A percentile compares a stretch with the other conserved stretches of the same genome.
phyloP scores from a whole-genome alignment of 345 rosid genomes.

The Corymbia maculata region DNA sequence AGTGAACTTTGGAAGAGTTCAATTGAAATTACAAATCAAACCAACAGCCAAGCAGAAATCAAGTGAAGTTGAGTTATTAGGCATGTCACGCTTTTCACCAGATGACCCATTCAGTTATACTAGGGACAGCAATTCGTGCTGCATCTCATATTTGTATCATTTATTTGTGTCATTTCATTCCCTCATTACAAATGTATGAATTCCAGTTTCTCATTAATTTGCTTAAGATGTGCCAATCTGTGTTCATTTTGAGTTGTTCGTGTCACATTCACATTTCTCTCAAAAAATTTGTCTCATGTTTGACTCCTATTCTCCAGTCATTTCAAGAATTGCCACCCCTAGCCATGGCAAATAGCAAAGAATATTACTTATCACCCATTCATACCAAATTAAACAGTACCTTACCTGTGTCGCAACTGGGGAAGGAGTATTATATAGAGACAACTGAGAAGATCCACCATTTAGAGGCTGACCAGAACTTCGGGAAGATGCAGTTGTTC shows the following conservation, averaged over 20 bases:
- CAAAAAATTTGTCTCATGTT: background rate
- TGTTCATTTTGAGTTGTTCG: background rate
- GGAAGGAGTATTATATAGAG: slow-evolving; percentile 86
- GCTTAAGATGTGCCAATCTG: background rate
- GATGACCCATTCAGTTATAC: background rate
- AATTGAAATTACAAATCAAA: background rate
- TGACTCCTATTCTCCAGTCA: background rate
- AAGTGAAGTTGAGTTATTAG: background rate
- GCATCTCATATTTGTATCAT: background rate
- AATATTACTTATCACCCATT: background rate
- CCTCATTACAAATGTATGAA: background rate
- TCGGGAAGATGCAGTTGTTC: slow-evolving; percentile 23
- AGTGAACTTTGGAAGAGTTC: background rate
- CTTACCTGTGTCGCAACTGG: slow-evolving; percentile 80
- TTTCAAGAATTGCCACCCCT: background rate
- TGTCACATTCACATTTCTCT: background rate
- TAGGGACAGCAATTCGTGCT: background rate
- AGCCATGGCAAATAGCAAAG: background rate
- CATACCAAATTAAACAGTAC: background rate
- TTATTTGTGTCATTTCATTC: background rate
- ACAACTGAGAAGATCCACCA: slow-evolving; percentile 54
- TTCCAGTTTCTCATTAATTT: background rate
- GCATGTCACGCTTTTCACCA: background rate
- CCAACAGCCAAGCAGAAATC: background rate
- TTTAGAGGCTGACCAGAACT: slow-evolving; percentile 51